phyloP scores from a whole-genome alignment of 495 filamentous ascomycete genomes.

The Letharia columbiana region DNA sequence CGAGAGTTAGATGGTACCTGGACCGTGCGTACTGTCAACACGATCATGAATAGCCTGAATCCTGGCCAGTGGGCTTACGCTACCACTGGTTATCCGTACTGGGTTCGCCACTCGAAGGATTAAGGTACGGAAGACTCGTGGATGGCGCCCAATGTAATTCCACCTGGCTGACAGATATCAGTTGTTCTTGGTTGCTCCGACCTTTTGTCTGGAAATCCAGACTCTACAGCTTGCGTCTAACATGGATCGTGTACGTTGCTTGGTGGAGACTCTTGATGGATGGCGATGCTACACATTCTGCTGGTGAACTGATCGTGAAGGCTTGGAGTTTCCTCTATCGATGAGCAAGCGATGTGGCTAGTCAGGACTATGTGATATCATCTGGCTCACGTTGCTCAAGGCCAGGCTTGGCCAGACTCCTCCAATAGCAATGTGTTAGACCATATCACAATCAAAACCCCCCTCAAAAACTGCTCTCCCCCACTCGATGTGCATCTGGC shows the following conservation, averaged over 20 bases:
- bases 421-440: background rate
- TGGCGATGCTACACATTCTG: background rate
- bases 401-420: background rate
- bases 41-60: conserved; percentile 24
- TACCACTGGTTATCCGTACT: conserved; percentile 20
- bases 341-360: background rate
- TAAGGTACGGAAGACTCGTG: background rate
- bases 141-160: background rate
- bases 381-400: background rate
- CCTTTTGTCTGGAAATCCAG: background rate
- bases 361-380: background rate
- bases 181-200: background rate
- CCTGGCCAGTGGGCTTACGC: conserved; percentile 26
- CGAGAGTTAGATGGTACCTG: conserved; percentile 27
- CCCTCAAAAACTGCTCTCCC: background rate
- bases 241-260: background rate
- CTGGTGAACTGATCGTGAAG: background rate
- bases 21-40: conserved; percentile 24
- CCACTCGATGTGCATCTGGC: background rate
- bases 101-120: conserved; percentile 16
- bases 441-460: background rate
- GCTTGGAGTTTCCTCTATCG: background rate
- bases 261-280: background rate
- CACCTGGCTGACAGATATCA: background rate
- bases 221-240: background rate